Percentiles rank a stretch among this genome's conserved stretches.
These are phyloP conservation scores for Monilinia fructicola DNA, from an alignment of 2,329 filamentous ascomycete species.

Conservation along the genomic window DNA sequence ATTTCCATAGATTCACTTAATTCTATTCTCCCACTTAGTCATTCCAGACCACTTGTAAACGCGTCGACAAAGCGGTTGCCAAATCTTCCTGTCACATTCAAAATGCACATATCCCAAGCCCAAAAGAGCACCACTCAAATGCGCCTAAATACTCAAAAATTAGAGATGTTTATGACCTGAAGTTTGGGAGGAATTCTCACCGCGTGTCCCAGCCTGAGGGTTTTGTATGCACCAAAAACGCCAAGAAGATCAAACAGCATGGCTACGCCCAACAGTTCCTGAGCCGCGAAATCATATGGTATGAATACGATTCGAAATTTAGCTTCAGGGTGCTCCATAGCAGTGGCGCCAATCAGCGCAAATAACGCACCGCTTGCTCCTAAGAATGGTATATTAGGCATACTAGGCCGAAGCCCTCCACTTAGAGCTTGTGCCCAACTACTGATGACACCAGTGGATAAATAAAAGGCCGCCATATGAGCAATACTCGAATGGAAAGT, in stretches of 20 bases:
- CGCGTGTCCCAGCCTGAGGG: slow-evolving; percentile 6
- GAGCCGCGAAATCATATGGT: slow-evolving; percentile 8
- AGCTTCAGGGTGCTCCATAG: slow-evolving; percentile 1
- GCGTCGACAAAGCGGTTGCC: slow-evolving; percentile 11
- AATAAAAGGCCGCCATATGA: slow-evolving; percentile 17
- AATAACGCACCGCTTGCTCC: slow-evolving; percentile 13
- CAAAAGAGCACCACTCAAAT: slow-evolving; percentile 16
- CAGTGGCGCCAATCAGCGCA: neutral
- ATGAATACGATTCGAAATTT: slow-evolving; percentile 13
- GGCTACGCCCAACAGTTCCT: neutral
- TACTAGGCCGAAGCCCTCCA: neutral
- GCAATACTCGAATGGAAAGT: slow-evolving; percentile 9
- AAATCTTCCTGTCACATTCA: slow-evolving; percentile 9
- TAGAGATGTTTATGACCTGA: neutral
- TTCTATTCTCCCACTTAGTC: slow-evolving; percentile 1
- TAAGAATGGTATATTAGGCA: neutral
- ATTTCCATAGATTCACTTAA: neutral
- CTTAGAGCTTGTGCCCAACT: slow-evolving; percentile 17
- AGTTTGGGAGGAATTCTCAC: neutral
- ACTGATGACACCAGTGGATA: slow-evolving; percentile 8
- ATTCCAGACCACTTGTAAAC: slow-evolving; percentile 5
- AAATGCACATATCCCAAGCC: slow-evolving; percentile 19
- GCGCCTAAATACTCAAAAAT: neutral
- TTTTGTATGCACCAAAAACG: slow-evolving; percentile 5
- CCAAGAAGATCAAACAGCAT: slow-evolving; percentile 17